These are phyloP conservation scores for Coniochaeta sp. DNA, from an alignment of 2,329 filamentous ascomycete genomes.

Conservation along the genomic window DNA sequence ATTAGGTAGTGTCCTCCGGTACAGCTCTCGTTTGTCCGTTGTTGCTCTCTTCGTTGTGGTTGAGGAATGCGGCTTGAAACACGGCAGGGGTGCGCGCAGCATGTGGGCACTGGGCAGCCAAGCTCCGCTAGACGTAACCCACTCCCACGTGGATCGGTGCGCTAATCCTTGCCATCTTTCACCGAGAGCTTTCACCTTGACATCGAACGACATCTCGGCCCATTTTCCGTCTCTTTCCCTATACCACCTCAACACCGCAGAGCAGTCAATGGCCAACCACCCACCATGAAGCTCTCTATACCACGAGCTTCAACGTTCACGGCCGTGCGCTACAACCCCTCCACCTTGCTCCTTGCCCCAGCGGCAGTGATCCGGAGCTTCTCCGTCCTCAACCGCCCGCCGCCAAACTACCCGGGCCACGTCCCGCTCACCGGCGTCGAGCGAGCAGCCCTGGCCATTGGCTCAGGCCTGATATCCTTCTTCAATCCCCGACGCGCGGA, in stretches of 20 bases:
- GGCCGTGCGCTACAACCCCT: background rate
- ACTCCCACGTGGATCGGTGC: background rate
- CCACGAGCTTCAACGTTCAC: conserved; percentile 1
- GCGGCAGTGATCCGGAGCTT: conserved; percentile 38
- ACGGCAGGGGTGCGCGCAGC: background rate
- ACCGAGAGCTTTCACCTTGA: conserved; percentile 5
- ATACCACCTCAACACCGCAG: background rate
- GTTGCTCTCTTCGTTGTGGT: background rate
- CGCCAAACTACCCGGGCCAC: conserved; percentile 86
- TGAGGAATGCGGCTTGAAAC: background rate
- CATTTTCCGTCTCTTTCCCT: background rate
- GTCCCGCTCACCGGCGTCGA: conserved; percentile 78
- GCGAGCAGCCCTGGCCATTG: conserved; percentile 61
- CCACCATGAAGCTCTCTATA: conserved; percentile 13
- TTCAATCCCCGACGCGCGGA: conserved; percentile 82
- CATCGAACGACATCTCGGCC: conserved; percentile 11
- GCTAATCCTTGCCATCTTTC: conserved; percentile 3
- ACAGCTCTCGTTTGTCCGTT: too few relatives aligned
- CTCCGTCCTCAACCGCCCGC: conserved; percentile 77
- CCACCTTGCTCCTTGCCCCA: background rate
- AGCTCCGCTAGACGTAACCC: background rate
- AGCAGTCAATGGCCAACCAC: background rate
- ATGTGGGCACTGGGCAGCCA: background rate
- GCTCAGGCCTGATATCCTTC: conserved; percentile 55
- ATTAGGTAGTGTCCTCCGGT: background rate